A percentile compares a stretch with the other conserved stretches of the same genome.
Evolutionary conservation across 2,329 filamentous ascomycete species (phyloP).

Genomic region (Cladosporium sp.): DNA sequence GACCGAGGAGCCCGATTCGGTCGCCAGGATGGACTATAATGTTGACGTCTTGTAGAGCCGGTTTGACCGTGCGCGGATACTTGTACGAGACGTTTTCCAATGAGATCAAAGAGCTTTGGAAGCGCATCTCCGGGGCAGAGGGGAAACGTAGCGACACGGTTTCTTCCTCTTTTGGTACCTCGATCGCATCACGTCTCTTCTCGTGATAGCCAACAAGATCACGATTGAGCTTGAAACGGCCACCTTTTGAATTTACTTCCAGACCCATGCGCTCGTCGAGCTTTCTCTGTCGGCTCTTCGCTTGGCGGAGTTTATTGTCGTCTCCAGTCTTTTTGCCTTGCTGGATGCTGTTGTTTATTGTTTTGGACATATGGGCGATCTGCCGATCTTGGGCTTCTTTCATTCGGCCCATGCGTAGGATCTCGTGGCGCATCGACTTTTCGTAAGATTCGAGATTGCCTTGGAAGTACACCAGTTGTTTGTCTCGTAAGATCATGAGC

Average conservation of each 20-base stretch:
- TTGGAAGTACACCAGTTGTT: slow-evolving; percentile 70
- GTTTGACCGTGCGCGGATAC: slow-evolving; percentile 51
- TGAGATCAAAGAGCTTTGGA: slow-evolving; percentile 71
- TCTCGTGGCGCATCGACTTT: slow-evolving; percentile 32
- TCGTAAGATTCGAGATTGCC: slow-evolving; percentile 74
- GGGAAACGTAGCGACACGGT: slow-evolving; percentile 49
- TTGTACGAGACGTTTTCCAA: slow-evolving; percentile 68
- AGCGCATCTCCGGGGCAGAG: slow-evolving; percentile 56
- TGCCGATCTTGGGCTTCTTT: slow-evolving; percentile 81
- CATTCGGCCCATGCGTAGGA: slow-evolving; percentile 65
- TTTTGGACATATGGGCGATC: slow-evolving; percentile 76
- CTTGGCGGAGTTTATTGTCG: slow-evolving; percentile 82
- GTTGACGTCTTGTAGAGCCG: slow-evolving; percentile 62
- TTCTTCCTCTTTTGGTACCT: slow-evolving; percentile 61
- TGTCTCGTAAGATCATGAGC: slow-evolving; percentile 72
- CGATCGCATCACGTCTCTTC: slow-evolving; percentile 65
- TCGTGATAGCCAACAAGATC: slow-evolving; percentile 66
- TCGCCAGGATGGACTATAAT: slow-evolving; percentile 73
- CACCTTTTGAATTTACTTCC: slow-evolving; percentile 69
- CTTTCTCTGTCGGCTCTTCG: slow-evolving; percentile 80
- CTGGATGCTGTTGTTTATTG: slow-evolving; percentile 72
- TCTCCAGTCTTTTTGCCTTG: slow-evolving; percentile 76
- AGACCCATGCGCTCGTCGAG: slow-evolving; percentile 79
- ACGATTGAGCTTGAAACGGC: slow-evolving; percentile 77
- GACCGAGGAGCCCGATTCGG: slow-evolving; percentile 71